Evolutionary conservation across 2,329 filamentous ascomycete species (phyloP).

Genomic region (Aspergillus novofumigatus): DNA sequence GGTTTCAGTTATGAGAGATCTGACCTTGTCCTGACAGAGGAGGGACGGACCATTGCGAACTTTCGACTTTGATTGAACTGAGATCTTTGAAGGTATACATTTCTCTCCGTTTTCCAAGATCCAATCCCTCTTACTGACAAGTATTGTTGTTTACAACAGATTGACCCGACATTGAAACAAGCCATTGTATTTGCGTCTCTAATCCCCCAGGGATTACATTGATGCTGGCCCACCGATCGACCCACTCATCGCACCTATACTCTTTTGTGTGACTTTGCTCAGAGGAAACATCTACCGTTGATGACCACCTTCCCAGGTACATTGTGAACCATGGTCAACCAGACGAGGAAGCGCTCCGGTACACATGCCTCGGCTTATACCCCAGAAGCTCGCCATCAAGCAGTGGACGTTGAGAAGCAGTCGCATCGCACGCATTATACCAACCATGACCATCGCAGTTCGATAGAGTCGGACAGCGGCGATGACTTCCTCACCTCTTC

Average conservation of each 20-base stretch:
- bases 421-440: slow-evolving; percentile 20
- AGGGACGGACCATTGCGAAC: background rate
- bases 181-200: background rate
- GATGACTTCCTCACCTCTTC: slow-evolving; percentile 37
- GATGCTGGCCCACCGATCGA: slow-evolving; percentile 8
- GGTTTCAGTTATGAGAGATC: background rate
- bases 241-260: background rate
- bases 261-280: slow-evolving; percentile 1
- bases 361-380: slow-evolving; percentile 23
- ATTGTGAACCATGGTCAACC: slow-evolving; percentile 26
- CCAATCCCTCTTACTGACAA: background rate
- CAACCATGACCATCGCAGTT: slow-evolving; percentile 20
- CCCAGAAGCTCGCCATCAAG: slow-evolving; percentile 12
- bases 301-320: background rate
- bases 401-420: slow-evolving; percentile 34
- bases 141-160: background rate
- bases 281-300: background rate
- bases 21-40: background rate
- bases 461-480: slow-evolving; percentile 25
- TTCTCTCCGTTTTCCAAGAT: background rate
- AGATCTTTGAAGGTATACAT: background rate
- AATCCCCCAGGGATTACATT: background rate
- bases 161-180: background rate
- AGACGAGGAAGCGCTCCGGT: slow-evolving; percentile 28
- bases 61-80: background rate